Conservation (phyloP, 106 monocot genomes). For the Dioscorea zingiberensis region DNA sequence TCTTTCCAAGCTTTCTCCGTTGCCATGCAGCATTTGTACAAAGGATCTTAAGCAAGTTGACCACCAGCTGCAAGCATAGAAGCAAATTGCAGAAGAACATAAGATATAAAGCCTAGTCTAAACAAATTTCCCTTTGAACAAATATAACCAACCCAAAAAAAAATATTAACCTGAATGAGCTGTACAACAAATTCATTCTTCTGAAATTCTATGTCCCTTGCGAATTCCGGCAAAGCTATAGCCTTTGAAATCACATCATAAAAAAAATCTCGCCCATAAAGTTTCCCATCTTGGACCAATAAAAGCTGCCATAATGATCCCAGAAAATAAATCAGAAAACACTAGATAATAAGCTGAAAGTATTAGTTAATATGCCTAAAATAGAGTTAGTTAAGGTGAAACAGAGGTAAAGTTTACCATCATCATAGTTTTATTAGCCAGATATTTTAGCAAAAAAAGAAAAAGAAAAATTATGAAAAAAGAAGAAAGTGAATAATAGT, state of each 20-base stretch:
- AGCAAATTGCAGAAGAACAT: slow-evolving; percentile 2
- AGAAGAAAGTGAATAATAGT: background rate
- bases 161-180: slow-evolving; percentile 56
- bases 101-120: background rate
- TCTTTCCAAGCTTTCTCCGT: slow-evolving; percentile 89
- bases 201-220: slow-evolving; percentile 61
- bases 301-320: slow-evolving; percentile 52
- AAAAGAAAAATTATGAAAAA: no score
- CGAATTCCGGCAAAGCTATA: slow-evolving; percentile 39
- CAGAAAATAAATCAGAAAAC: background rate
- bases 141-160: slow-evolving; percentile 7
- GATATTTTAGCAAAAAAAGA: no score
- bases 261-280: slow-evolving; percentile 64
- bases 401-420: no score
- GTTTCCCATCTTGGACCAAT: slow-evolving; percentile 82
- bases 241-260: slow-evolving; percentile 75
- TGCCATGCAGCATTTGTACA: slow-evolving; percentile 97
- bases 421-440: no score
- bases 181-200: slow-evolving; percentile 80
- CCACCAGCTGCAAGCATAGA: slow-evolving; percentile 45
- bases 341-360: no score
- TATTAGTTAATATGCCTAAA: no score
- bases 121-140: background rate
- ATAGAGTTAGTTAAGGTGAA: no score
- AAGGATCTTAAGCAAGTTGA: slow-evolving; percentile 89